Percentiles rank a stretch among this genome's conserved stretches.
These are phyloP conservation scores for Oxytropis ochrocephala DNA, from an alignment of 306 rosid genomes.

Conservation along the genomic window DNA sequence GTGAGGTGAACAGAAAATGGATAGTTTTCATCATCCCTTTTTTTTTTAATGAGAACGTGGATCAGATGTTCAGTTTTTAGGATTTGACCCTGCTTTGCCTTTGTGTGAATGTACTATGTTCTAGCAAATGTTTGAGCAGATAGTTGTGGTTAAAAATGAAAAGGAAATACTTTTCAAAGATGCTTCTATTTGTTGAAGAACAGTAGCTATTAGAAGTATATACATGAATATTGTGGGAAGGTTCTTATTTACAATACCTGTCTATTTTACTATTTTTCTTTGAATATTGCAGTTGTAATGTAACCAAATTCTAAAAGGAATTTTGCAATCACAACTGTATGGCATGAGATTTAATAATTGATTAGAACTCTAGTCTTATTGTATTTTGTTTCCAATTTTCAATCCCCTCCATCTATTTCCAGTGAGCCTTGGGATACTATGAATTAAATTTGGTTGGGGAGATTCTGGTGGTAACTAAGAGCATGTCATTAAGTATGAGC, in stretches of 20 bases:
- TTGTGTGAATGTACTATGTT: neutral
- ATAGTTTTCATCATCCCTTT: neutral
- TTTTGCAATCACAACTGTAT: neutral
- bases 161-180: neutral
- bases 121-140: neutral
- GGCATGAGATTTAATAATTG: conserved; percentile 5
- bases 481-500: neutral
- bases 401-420: neutral
- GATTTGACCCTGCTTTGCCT: neutral
- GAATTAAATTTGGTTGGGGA: neutral
- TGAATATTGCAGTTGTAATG: neutral
- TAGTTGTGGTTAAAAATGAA: neutral
- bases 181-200: neutral
- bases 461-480: neutral
- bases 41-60: neutral
- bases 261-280: neutral
- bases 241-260: neutral
- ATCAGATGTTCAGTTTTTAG: neutral
- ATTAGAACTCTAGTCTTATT: neutral
- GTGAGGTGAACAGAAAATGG: neutral
- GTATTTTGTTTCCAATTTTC: neutral
- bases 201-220: neutral
- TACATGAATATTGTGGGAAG: neutral
- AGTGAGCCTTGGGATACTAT: neutral
- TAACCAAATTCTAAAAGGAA: neutral